Evolutionary conservation across 441 rosid species (phyloP), one percentile per base, ranked within the genome.

Genomic region (Brassica hybrid): DNA sequence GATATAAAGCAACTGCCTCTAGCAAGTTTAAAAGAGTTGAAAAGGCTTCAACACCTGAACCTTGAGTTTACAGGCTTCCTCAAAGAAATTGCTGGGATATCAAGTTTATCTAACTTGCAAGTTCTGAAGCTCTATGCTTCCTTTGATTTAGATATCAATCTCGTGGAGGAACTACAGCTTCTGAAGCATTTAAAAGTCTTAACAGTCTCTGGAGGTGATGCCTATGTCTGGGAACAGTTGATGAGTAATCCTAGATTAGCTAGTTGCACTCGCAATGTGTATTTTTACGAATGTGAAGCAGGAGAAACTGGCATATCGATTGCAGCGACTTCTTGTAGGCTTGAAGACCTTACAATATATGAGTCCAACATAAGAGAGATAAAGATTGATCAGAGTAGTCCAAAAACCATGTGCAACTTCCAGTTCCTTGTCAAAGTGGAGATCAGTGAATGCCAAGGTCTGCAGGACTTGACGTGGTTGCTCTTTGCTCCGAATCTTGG

Each of bases 401-500:
- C 14, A 45, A 13, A 45, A 45, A 45, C 5, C 52, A 48, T 48
- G 56, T 48, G 56, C 17, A 48, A n/a, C 56, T 48, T 48, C 56
- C 14, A 5, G 56, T 48, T 1, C 18, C 56, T 48, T 6, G 18
- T 48, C 56, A 48, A 48, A 48, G 56, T 48, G 56, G 56, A 48
- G 56, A 48, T 48, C 5, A 48, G 56, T 48, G 56, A 48, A 48
- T 48, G 56, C 56, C 56, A 48, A 48, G 56, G 56, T n/a, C 56
- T 48, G 3, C 56, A 5, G 13, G 56, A 48, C 17, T 48, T 48
- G 5, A 48, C 56, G 56, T 48, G 56, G 56, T n/a, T 48, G 56
- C 56, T 48, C 56, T 48, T 48, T 48, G 56, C 56, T 48, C 56
- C 56, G 56, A 48, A 48, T 48, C 56, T 48, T 48, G 56, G 56